Evolutionary conservation across 495 filamentous ascomycete genomes (phyloP).

Genomic region (Trichoderma asperelloides): DNA sequence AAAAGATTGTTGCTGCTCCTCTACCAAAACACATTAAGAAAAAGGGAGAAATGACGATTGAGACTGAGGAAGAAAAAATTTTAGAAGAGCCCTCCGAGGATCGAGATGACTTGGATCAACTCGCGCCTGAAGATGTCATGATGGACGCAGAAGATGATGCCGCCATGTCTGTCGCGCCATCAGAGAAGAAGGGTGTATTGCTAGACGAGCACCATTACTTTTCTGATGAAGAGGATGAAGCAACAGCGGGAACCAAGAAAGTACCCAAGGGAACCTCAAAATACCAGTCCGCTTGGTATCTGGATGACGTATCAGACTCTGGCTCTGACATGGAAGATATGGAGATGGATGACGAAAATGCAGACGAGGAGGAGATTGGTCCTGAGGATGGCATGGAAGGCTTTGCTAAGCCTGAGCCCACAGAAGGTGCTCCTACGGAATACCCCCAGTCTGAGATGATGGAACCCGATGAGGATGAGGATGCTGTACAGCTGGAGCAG

Average conservation of each 20-base stretch:
- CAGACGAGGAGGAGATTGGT: slow-evolving; percentile 32
- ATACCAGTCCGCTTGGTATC: slow-evolving; percentile 90
- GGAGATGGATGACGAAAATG: slow-evolving; percentile 53
- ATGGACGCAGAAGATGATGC: slow-evolving; percentile 61
- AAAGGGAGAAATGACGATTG: slow-evolving; percentile 52
- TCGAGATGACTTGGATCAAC: slow-evolving; percentile 69
- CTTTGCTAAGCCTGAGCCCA: slow-evolving; percentile 55
- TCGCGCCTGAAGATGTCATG: slow-evolving; percentile 73
- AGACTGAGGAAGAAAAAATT: slow-evolving; percentile 37
- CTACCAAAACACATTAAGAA: slow-evolving; percentile 45
- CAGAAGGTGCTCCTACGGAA: slow-evolving; percentile 73
- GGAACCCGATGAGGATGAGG: slow-evolving; percentile 79
- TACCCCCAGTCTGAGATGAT: slow-evolving; percentile 82
- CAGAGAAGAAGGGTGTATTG: slow-evolving; percentile 64
- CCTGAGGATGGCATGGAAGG: slow-evolving; percentile 76
- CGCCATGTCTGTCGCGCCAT: slow-evolving; percentile 36
- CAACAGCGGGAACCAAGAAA: slow-evolving; percentile 50
- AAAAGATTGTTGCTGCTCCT: slow-evolving; percentile 69
- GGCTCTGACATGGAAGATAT: slow-evolving; percentile 73
- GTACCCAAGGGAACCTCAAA: slow-evolving; percentile 85
- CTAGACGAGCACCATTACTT: slow-evolving; percentile 98
- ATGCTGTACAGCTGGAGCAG: slow-evolving; percentile 65
- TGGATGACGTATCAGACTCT: slow-evolving; percentile 74
- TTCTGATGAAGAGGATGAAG: slow-evolving; percentile 59
- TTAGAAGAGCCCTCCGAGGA: slow-evolving; percentile 64